Base-by-base conservation (phyloP, 352 stramenopile genomes). In the Phytophthora europaea region DNA sequence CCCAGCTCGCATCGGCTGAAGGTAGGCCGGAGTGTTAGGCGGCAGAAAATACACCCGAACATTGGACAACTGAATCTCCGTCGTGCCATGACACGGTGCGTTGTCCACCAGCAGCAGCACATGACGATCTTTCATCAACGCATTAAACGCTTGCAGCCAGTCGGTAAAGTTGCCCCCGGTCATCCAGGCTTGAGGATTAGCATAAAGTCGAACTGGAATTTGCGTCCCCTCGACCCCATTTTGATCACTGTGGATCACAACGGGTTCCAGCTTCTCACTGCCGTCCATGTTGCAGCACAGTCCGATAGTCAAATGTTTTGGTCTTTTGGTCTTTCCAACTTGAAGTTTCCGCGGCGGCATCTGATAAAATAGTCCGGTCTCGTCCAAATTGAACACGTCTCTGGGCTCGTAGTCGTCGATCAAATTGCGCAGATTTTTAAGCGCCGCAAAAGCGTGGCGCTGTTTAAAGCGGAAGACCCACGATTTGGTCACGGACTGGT, bases 401-500 rank as follows among this genome's bases (percentile, higher is more conserved):
- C 31, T 36, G 12, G 68, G 61, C 8, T 67, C 45, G 31, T 67
- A 71, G 5, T 57, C 55, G n/a, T 75, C 61, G 36, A 71, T 67
- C 4, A 36, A 38, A 43, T 63, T 63, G 15, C 68, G 54, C 15
- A 71, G 68, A 31, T 34, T 56, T 51, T 67, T 68, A 28, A 75
- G 54, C 16, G 61, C 68, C 9, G 8, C 47, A 53, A 53, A 53
- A 18, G 47, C 75, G 31, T 82, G 75, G 16, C 75, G 59, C 60
- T 70, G 71, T 56, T 82, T 82, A 43, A 82, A 82, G 38, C 75
- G 75, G 56, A 79, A 68, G 23, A 82, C 75, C 75, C 75, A 82
- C 2, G 70, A 72, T 23, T 65, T 58, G 6, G 71, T 79, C 36
- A 82, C 75, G 28, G 66, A 70, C 43, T 73, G 58, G 36, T 61